Percentiles rank a stretch among this genome's conserved stretches.
phyloP scores from a whole-genome alignment of 176 grass and related monocot genomes.

The Poa pratensis region DNA sequence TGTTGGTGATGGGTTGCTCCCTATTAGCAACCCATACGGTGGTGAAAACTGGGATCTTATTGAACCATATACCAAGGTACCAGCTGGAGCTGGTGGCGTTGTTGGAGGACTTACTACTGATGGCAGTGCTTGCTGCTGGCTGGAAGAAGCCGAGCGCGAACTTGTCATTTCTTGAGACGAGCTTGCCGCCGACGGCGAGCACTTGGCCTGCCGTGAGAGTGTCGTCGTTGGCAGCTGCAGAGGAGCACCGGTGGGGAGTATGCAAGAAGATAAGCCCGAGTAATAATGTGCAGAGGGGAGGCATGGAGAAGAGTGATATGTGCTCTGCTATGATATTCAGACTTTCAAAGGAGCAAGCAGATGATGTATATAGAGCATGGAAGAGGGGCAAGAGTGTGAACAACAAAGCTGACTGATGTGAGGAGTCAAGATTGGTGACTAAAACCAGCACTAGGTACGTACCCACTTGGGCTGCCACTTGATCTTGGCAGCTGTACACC shows the following conservation, averaged over 20 bases:
- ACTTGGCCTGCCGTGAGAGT: constrained; percentile 12
- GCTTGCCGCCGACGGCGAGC: constrained; percentile 39
- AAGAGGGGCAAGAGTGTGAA: background rate
- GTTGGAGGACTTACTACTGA: background rate
- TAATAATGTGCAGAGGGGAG: background rate
- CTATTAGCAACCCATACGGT: constrained; percentile 8
- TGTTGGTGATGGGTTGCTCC: background rate
- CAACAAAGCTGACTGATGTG: background rate
- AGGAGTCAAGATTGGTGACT: background rate
- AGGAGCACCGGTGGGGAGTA: background rate
- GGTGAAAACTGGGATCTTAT: background rate
- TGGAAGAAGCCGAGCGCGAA: constrained; percentile 64
- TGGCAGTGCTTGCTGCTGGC: background rate
- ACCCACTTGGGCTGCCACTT: background rate
- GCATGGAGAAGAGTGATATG: constrained; percentile 3
- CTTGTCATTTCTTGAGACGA: constrained; percentile 43
- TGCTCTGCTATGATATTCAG: background rate
- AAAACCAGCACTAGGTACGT: background rate
- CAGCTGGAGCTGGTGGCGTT: background rate
- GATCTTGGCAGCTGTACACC: background rate
- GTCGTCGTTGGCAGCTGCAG: background rate
- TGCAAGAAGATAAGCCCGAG: background rate
- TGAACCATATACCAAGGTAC: constrained; percentile 24
- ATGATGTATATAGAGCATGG: background rate
- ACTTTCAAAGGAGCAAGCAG: background rate